A percentile compares a stretch with the other conserved stretches of the same genome.
phyloP scores from a whole-genome alignment of 2,329 filamentous ascomycete genomes.

The Arthroderma uncinatum region DNA sequence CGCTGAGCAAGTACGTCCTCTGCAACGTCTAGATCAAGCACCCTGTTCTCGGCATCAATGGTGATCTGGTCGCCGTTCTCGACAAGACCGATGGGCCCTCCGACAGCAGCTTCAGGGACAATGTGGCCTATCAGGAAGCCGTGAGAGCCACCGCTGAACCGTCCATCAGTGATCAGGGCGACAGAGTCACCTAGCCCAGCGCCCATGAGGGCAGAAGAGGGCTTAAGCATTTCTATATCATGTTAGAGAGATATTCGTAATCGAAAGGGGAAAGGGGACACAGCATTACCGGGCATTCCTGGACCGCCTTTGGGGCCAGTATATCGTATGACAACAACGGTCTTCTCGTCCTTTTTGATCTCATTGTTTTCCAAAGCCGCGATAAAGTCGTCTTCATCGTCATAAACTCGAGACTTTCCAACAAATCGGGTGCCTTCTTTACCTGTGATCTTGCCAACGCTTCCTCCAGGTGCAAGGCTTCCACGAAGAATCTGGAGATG shows the following conservation, averaged over 20 bases:
- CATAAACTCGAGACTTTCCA: slow-evolving; percentile 59
- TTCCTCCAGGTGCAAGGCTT: slow-evolving; percentile 56
- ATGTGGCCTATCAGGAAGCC: slow-evolving; percentile 42
- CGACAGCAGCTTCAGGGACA: slow-evolving; percentile 76
- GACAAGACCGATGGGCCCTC: slow-evolving; percentile 78
- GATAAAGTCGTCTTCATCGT: slow-evolving; percentile 60
- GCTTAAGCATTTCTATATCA: slow-evolving; percentile 59
- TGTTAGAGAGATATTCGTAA: slow-evolving; percentile 1
- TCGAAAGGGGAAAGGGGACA: neutral
- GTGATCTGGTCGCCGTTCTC: slow-evolving; percentile 69
- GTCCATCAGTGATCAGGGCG: slow-evolving; percentile 61
- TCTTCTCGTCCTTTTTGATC: slow-evolving; percentile 66
- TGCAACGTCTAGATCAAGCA: slow-evolving; percentile 15
- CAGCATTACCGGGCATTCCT: slow-evolving; percentile 47
- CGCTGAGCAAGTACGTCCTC: slow-evolving; percentile 53
- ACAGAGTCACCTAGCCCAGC: slow-evolving; percentile 58
- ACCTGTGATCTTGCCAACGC: slow-evolving; percentile 65
- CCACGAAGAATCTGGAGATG: slow-evolving; percentile 65
- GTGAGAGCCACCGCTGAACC: slow-evolving; percentile 64
- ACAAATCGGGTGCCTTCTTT: slow-evolving; percentile 60
- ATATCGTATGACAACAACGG: slow-evolving; percentile 64
- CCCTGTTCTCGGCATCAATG: slow-evolving; percentile 60
- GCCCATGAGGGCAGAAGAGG: slow-evolving; percentile 61
- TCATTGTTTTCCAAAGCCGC: slow-evolving; percentile 54
- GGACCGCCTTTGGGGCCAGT: slow-evolving; percentile 63